Conservation (phyloP, 2,329 filamentous ascomycete species). For the Coccinonectria pachysandricola region DNA sequence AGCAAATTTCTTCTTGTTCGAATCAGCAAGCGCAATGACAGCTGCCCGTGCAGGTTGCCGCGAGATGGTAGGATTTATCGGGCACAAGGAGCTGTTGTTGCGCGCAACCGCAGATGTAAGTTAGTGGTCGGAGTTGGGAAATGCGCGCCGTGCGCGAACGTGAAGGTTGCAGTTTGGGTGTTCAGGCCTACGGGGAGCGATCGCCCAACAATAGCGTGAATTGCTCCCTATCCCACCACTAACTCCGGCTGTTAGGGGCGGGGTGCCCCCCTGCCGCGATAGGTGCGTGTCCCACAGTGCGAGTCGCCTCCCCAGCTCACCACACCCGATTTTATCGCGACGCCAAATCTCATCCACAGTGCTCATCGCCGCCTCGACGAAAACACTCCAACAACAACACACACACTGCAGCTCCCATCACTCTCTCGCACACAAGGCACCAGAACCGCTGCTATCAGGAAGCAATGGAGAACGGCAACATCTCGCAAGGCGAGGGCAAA, state of each 20-base stretch:
- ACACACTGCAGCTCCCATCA: too few species aligned
- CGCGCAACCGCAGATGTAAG: constrained; percentile 1
- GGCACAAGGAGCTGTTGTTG: constrained; percentile 1
- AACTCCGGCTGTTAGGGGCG: constrained; percentile 11
- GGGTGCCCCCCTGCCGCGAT: too few species aligned
- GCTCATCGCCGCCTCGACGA: constrained; percentile 7
- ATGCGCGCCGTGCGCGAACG: not conserved
- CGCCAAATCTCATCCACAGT: constrained; percentile 13
- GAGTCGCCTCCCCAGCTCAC: constrained; percentile 1
- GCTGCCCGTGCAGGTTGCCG: too few species aligned
- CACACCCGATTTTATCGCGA: constrained; percentile 16
- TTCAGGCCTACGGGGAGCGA: too few species aligned
- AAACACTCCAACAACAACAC: constrained; percentile 10
- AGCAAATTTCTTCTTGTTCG: constrained; percentile 6
- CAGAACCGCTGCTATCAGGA: too few species aligned
- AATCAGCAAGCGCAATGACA: constrained; percentile 1
- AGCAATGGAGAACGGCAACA: constrained; percentile 69
- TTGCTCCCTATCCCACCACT: too few species aligned
- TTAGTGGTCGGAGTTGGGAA: constrained; percentile 1
- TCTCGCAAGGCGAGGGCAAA: constrained; percentile 59
- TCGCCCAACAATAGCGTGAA: constrained; percentile 2
- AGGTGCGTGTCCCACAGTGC: constrained; percentile 5
- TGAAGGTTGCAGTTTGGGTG: constrained; percentile 3
- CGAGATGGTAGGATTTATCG: too few species aligned
- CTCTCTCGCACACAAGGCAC: too few species aligned